Evolutionary conservation across 257 asterid genomes (phyloP), one percentile per base, ranked within the genome.

Genomic region (Plantago major): DNA sequence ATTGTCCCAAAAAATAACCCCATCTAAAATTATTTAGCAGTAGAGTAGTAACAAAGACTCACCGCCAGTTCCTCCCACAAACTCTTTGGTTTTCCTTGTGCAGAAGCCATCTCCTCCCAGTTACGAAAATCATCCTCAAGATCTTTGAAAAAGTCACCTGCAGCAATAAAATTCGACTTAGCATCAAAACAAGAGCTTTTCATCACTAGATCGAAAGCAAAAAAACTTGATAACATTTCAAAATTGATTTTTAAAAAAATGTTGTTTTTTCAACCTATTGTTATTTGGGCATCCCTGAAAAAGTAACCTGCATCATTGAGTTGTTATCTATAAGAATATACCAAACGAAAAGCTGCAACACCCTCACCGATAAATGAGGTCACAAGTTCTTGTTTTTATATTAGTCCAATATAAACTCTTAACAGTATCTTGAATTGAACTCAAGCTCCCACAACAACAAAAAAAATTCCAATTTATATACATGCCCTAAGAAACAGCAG

Each of bases 31-130:
- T 0, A 33, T 73, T 22, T 45, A 16, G 62, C 12, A 48, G 38
- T 11, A 42, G 22, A 37, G 70, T 52, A 46, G 58, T 68, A 52
- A 19, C 26, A 22, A 22, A 12, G 45, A 60, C 95, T 76, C 70
- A 90, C 95, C 71, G 86, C 80, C 70, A 92, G 46, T 68, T 92
- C 98, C 77, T 92, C 98, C 98, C 95, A 92, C 76, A 88, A 73
- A 80, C 97, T 84, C 81, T 82, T 92, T 26, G 95, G 95, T 70
- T 82, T 88, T 66, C 87, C 97, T 61, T 79, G 87, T 26, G 94
- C 73, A 71, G 73, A 73, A 65, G 69, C 82, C 61, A 58, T 76
- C 54, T 84, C 84, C 68, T 91, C 98, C 98, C 96, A 91, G 73
- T 86, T 92, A 60, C 71, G 85, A 65, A 79, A 88, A 76, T 92